Conservation (phyloP, 2,329 filamentous ascomycete species). For the Exserohilum rostratum region DNA sequence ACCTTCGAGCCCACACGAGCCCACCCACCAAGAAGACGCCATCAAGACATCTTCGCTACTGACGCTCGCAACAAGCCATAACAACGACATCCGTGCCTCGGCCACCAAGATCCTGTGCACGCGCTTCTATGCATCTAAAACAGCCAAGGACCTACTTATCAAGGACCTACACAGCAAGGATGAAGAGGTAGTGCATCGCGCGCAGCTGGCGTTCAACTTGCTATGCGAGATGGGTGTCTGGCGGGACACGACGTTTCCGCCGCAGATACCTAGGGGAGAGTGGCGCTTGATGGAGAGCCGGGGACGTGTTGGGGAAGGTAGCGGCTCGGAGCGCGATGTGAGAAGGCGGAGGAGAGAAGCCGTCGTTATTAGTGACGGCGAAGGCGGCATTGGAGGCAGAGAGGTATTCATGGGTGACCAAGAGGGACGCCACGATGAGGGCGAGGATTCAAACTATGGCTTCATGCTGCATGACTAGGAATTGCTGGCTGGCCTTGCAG, state of each 20-base stretch:
- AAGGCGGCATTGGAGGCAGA: slow-evolving; percentile 70
- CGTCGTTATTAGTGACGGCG: slow-evolving; percentile 90
- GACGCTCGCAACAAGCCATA: slow-evolving; percentile 50
- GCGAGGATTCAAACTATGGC: background rate
- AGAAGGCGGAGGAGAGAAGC: slow-evolving; percentile 81
- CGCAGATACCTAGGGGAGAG: slow-evolving; percentile 11
- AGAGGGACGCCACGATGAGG: slow-evolving; percentile 14
- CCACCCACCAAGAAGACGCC: slow-evolving; percentile 67
- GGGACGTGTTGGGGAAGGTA: slow-evolving; percentile 39
- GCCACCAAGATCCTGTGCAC: slow-evolving; percentile 47
- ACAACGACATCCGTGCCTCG: slow-evolving; percentile 52
- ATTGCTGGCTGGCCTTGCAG: background rate
- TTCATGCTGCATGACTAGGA: background rate
- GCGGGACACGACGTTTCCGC: slow-evolving; percentile 12
- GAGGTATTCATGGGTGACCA: slow-evolving; percentile 73
- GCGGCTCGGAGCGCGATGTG: slow-evolving; percentile 70
- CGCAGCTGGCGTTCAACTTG: slow-evolving; percentile 36
- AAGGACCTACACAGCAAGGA: slow-evolving; percentile 35
- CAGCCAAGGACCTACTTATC: slow-evolving; percentile 26
- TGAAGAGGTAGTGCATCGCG: slow-evolving; percentile 23
- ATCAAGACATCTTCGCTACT: slow-evolving; percentile 51
- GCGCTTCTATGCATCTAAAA: slow-evolving; percentile 35
- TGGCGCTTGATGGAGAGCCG: slow-evolving; percentile 47
- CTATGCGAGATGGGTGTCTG: slow-evolving; percentile 33
- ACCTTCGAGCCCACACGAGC: slow-evolving; percentile 62